These are phyloP conservation scores for Backusella australiensis DNA, from an alignment of 192 early-diverging fungal species.

Conservation along the genomic window DNA sequence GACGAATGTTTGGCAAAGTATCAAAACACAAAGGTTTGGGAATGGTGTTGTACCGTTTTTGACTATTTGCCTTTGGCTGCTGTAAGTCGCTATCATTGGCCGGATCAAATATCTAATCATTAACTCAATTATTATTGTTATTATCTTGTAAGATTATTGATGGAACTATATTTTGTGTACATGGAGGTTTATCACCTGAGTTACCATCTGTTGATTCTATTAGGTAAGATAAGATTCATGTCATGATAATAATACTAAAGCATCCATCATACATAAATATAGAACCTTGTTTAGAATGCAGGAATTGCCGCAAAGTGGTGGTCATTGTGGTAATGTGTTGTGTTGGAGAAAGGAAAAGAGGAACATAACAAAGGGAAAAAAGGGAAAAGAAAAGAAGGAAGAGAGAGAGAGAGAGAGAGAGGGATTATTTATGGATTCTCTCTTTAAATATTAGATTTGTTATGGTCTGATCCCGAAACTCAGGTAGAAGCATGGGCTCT, in stretches of 20 bases:
- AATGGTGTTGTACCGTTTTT: constrained; percentile 91
- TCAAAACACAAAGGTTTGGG: constrained; percentile 91
- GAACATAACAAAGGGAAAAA: background rate
- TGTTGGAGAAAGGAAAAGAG: background rate
- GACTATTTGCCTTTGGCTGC: constrained; percentile 91
- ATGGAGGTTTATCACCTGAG: constrained; percentile 91
- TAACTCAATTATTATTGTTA: background rate
- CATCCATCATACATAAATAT: background rate
- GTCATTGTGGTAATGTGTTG: constrained; percentile 59
- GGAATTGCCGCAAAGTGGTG: constrained; percentile 88
- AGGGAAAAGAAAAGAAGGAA: background rate
- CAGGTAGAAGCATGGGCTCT: constrained; percentile 38
- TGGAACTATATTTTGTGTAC: constrained; percentile 85
- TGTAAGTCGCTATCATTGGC: constrained; percentile 45
- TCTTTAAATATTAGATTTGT: constrained; percentile 21
- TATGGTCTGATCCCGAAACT: constrained; percentile 39
- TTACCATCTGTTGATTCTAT: constrained; percentile 88
- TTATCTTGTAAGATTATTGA: constrained; percentile 69
- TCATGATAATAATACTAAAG: background rate
- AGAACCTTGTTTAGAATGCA: constrained; percentile 83
- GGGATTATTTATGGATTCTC: background rate
- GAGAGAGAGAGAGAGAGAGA: background rate
- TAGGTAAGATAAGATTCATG: constrained; percentile 29
- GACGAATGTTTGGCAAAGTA: constrained; percentile 93
- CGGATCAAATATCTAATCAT: no score